Evolutionary conservation across 257 asterid species (phyloP), one percentile per base, ranked within the genome.

Genomic region (Eucommia ulmoides): DNA sequence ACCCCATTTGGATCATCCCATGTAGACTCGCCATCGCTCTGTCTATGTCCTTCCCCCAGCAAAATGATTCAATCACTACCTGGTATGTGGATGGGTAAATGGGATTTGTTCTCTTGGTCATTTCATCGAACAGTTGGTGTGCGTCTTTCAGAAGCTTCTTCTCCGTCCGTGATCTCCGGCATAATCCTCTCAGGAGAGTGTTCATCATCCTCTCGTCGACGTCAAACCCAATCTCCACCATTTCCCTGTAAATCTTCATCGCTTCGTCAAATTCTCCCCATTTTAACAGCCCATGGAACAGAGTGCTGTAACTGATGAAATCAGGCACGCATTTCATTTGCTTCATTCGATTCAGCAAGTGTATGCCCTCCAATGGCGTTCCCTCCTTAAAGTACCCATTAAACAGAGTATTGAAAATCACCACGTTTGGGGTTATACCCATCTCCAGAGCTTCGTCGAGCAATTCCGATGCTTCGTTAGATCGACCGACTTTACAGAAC

Each of bases 321-420:
- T 86, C 94, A 0, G 94, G 94, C 41, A 26, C 49, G 58, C 92
- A 82, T 3, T 58, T 65, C 53, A 55, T 53, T 63, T 65, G 71
- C 66, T 56, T 74, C 94, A 80, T 82, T 41, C 45, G 57, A 64
- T 53, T 65, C 81, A 86, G 59, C 56, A 78, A 54, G 25, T 54
- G 62, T 20, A 80, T 65, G 15, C 93, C 93, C 12, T 59, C 61
- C 61, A 78, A 55, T 8, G 93, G 93, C 54, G 71, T 78, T 4
- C 96, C 93, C 56, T 87, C 94, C 42, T 76, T 80, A 69, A 74
- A 83, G 66, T 68, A 75, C 23, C 89, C 82, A 52, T 80, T 83
- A 18, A 87, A 70, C 61, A 83, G 57, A 59, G 94, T 76, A 65
- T 87, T 87, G 58, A 67, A 87, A 17, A 78, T 74, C 21, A 74